Evolutionary conservation across 148 eudicot genomes (phyloP).

Genomic region (Oxyria digyna): DNA sequence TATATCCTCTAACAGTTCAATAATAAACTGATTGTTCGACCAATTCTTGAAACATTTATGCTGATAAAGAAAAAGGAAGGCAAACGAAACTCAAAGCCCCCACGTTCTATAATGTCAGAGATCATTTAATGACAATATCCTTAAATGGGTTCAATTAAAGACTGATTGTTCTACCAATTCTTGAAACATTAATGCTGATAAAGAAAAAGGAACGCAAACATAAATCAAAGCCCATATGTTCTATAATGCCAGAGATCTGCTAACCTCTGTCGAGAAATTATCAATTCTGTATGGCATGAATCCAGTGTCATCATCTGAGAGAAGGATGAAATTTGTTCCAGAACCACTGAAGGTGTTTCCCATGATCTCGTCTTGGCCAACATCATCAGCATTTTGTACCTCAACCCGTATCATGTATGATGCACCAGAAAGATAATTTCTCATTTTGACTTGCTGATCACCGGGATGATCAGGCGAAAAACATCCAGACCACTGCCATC

Average conservation of each 20-base stretch:
- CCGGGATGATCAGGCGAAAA: constrained; percentile 85
- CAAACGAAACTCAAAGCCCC: background rate
- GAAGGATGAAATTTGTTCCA: constrained; percentile 80
- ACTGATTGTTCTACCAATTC: background rate
- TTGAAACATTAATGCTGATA: background rate
- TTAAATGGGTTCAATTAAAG: no score
- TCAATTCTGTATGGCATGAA: constrained; percentile 95
- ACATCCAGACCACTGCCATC: constrained; percentile 99
- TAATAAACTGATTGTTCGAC: no score
- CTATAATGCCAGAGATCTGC: constrained; percentile 3
- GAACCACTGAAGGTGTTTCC: constrained; percentile 56
- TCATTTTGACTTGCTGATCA: constrained; percentile 85
- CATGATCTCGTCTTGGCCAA: constrained; percentile 49
- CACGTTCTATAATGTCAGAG: background rate
- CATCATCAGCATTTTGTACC: constrained; percentile 83
- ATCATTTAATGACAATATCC: no score
- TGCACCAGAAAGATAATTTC: constrained; percentile 58
- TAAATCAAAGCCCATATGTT: background rate
- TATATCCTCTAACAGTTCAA: background rate
- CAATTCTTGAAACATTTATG: no score
- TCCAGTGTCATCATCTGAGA: constrained; percentile 92
- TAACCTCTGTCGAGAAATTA: constrained; percentile 89
- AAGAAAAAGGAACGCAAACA: background rate
- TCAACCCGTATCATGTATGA: constrained; percentile 70
- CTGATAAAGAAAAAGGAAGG: background rate